Percentiles rank a stretch among this genome's conserved stretches.
Conservation (phyloP, 495 filamentous ascomycete species). For the Symbiotaphrina buchneri region DNA sequence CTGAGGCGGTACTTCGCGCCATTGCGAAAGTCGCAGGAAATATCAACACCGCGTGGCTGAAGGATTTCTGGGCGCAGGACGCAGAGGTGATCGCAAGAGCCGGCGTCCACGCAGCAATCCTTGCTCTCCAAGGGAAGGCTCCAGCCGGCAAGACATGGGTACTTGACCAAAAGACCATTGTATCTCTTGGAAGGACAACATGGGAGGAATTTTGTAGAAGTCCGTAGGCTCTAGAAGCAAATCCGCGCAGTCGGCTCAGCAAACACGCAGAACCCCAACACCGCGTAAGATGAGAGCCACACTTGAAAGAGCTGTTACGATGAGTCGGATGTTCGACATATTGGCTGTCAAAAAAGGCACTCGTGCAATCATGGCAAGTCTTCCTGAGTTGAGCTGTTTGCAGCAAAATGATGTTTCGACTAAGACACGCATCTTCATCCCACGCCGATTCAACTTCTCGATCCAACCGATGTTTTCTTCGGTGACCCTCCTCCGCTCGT, state of each 20-base stretch:
- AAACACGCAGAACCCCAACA: no score
- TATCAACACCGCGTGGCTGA: constrained; percentile 26
- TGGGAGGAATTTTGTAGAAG: no score
- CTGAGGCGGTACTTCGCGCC: constrained; percentile 21
- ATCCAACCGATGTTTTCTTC: no score
- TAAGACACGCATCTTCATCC: constrained; percentile 8
- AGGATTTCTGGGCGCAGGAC: constrained; percentile 53
- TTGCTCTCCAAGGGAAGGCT: constrained; percentile 7
- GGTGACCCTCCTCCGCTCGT: constrained; percentile 18
- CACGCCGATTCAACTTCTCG: no score
- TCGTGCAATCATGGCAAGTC: neutral
- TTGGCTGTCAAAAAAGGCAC: no score
- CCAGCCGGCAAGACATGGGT: constrained; percentile 10
- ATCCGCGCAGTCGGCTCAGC: no score
- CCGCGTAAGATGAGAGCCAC: no score
- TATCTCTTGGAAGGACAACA: constrained; percentile 16
- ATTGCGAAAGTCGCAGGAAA: constrained; percentile 25
- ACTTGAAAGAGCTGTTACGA: no score
- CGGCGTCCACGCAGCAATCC: constrained; percentile 32
- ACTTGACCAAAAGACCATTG: constrained; percentile 13
- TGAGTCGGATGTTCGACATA: no score
- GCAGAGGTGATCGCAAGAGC: constrained; percentile 51
- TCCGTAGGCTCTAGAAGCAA: no score
- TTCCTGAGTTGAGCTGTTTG: neutral
- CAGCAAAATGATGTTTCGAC: no score